Conservation (phyloP, 148 eudicot species). For the Talinum fruticosum region DNA sequence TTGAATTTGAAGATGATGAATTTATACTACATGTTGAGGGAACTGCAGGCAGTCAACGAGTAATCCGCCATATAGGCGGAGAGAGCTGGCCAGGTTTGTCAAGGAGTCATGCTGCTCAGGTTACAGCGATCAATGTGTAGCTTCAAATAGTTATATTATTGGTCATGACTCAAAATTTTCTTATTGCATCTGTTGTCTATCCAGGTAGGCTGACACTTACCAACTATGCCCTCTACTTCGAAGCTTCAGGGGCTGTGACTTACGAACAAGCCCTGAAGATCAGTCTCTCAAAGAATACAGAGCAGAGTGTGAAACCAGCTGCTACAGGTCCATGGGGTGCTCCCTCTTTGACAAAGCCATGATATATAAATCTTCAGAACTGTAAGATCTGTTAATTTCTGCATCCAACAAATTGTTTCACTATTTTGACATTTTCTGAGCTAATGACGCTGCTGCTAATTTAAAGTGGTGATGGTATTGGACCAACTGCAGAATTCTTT, state of each 20-base stretch:
- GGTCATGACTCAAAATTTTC: not conserved
- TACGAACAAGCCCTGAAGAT: conserved; percentile 69
- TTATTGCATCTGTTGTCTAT: conserved; percentile 21
- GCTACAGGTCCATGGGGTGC: conserved; percentile 98
- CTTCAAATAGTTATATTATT: not conserved
- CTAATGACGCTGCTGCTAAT: not conserved
- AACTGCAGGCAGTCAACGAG: conserved; percentile 71
- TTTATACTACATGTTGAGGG: conserved; percentile 93
- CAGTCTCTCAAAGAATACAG: conserved; percentile 54
- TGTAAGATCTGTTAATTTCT: conserved; percentile 42
- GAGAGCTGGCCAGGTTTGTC: conserved; percentile 87
- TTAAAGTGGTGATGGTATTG: not conserved
- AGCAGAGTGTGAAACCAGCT: conserved; percentile 67
- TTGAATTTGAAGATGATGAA: conserved; percentile 69
- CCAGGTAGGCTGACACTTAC: conserved; percentile 89
- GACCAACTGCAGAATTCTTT: not conserved
- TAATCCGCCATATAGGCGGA: conserved; percentile 84
- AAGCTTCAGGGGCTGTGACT: conserved; percentile 57
- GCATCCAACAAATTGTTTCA: not conserved
- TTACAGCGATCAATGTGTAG: not conserved
- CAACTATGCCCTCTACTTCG: conserved; percentile 91
- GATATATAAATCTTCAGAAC: conserved; percentile 54
- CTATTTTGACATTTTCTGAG: not conserved
- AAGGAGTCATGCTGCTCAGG: not conserved
- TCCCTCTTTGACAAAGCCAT: conserved; percentile 93